These are phyloP conservation scores for Cinnamomum micranthum DNA, from an alignment of 164 flowering plant genomes.

Conservation along the genomic window DNA sequence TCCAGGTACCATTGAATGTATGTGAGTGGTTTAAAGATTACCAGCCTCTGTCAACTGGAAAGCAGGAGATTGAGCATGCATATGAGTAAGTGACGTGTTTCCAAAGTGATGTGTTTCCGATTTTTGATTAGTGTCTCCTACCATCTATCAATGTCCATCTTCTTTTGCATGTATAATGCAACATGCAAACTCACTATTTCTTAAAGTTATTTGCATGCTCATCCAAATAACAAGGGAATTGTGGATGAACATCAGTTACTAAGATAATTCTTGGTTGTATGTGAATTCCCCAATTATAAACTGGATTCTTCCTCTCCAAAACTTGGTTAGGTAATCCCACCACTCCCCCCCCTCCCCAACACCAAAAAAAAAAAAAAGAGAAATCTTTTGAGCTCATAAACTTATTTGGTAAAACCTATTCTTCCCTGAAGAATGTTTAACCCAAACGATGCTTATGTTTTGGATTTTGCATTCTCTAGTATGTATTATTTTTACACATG, in stretches of 20 bases:
- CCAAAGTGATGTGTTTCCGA: constrained; percentile 26
- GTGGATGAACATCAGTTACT: neutral
- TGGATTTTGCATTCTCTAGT: no score
- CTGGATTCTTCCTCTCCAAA: no score
- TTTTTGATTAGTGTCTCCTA: neutral
- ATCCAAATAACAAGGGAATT: neutral
- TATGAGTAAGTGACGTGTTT: constrained; percentile 67
- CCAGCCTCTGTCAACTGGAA: constrained; percentile 82
- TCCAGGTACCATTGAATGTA: constrained; percentile 78
- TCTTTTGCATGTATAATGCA: neutral
- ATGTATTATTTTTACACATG: no score
- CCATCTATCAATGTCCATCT: neutral
- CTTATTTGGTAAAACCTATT: no score
- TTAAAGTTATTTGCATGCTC: neutral
- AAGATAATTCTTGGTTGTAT: neutral
- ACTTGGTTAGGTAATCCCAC: no score
- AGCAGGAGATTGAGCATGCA: constrained; percentile 94
- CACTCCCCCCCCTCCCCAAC: no score
- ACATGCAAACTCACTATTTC: neutral
- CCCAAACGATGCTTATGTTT: no score
- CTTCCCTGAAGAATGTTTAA: no score
- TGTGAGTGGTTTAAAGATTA: constrained; percentile 99
- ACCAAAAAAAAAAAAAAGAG: no score
- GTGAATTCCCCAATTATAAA: neutral
- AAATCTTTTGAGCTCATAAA: no score